A percentile compares a stretch with the other conserved stretches of the same genome.
Conservation (phyloP, 1,139 yeast genomes). For the Blastobotrys apis region DNA sequence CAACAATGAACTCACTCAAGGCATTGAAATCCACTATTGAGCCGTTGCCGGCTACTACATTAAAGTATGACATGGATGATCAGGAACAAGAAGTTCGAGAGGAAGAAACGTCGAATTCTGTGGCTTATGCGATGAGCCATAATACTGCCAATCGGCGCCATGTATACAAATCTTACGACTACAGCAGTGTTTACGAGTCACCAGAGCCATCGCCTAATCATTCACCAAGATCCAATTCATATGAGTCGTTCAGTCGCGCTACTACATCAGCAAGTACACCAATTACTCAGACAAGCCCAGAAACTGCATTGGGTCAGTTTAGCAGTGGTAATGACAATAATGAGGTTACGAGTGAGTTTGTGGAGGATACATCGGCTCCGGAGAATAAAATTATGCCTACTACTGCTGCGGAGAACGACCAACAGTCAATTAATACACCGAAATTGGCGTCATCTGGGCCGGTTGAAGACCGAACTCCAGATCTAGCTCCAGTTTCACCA, state of each 20-base stretch:
- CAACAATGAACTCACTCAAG: constrained; percentile 20
- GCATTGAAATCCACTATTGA: constrained; percentile 49
- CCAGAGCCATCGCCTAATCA: constrained; percentile 27
- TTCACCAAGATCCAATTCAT: constrained; percentile 21
- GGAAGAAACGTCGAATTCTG: constrained; percentile 33
- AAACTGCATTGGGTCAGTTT: constrained; percentile 26
- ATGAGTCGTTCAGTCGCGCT: constrained; percentile 13
- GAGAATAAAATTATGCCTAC: neutral
- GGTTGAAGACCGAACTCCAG: neutral
- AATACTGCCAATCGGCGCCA: constrained; percentile 73
- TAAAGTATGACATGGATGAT: constrained; percentile 74
- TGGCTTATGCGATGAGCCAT: constrained; percentile 58
- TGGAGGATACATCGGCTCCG: constrained; percentile 10
- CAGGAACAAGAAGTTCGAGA: constrained; percentile 58
- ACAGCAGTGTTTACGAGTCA: constrained; percentile 65
- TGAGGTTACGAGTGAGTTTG: constrained; percentile 15
- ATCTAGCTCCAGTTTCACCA: neutral
- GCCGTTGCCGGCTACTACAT: constrained; percentile 72
- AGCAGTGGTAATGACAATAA: constrained; percentile 10
- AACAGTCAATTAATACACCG: neutral
- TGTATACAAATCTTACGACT: constrained; percentile 71
- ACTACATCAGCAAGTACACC: constrained; percentile 9
- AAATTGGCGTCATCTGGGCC: neutral
- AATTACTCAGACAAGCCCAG: constrained; percentile 16
- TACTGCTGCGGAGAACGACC: neutral